phyloP scores from a whole-genome alignment of 345 rosid genomes.

The Boechera retrofracta region DNA sequence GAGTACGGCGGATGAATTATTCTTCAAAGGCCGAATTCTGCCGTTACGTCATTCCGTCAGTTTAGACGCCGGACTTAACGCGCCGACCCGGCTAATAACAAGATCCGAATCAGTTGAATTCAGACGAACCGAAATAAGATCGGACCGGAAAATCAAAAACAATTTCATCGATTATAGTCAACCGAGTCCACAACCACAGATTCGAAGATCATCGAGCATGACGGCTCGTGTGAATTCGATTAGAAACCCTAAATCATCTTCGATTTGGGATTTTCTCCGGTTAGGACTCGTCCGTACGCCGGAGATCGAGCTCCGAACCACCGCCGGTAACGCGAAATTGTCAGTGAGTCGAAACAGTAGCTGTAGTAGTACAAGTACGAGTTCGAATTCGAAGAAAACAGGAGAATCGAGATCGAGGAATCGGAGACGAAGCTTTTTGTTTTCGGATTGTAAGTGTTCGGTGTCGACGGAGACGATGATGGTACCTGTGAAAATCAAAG shows the following conservation, averaged over 20 bases:
- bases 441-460: slow-evolving; percentile 72
- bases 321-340: slow-evolving; percentile 39
- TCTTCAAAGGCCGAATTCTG: slow-evolving; percentile 71
- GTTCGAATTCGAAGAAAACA: slow-evolving; percentile 43
- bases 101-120: slow-evolving; percentile 69
- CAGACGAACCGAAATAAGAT: slow-evolving; percentile 32
- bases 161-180: slow-evolving; percentile 54
- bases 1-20: slow-evolving; percentile 78
- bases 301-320: slow-evolving; percentile 62
- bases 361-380: slow-evolving; percentile 56
- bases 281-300: slow-evolving; percentile 79
- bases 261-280: slow-evolving; percentile 74
- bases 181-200: slow-evolving; percentile 84
- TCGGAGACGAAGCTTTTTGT: slow-evolving; percentile 47
- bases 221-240: slow-evolving; percentile 37
- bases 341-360: slow-evolving; percentile 67
- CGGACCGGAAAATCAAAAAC: slow-evolving; percentile 52
- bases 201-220: slow-evolving; percentile 52
- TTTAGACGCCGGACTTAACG: slow-evolving; percentile 49
- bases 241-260: slow-evolving; percentile 51
- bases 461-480: slow-evolving; percentile 51
- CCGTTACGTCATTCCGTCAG: slow-evolving; percentile 71
- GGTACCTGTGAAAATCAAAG: slow-evolving; percentile 23
- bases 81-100: slow-evolving; percentile 40
- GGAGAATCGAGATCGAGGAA: slow-evolving; percentile 43